Conservation (phyloP, 371 early-diverging fungal species). For the Dinochytrium kinnereticum region DNA sequence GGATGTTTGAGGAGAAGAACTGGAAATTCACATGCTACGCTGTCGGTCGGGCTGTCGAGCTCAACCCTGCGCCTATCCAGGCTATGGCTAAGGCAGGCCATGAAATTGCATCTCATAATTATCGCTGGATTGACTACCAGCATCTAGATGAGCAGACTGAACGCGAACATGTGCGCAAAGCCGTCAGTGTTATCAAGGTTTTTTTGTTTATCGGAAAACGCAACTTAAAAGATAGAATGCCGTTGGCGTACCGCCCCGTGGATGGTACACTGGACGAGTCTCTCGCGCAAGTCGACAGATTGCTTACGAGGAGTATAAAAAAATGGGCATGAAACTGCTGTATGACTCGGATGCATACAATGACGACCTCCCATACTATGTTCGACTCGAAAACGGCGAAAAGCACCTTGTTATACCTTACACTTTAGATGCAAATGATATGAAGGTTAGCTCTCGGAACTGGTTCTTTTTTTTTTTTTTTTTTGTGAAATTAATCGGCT, state of each 20-base stretch:
- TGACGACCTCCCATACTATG: conserved; percentile 57
- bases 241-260: conserved; percentile 48
- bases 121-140: conserved; percentile 53
- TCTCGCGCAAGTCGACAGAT: conserved; percentile 34
- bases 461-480: not conserved
- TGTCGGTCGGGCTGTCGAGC: conserved; percentile 55
- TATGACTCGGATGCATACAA: conserved; percentile 59
- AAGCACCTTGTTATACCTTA: conserved; percentile 54
- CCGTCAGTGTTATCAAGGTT: conserved; percentile 42
- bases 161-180: conserved; percentile 39
- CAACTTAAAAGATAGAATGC: conserved; percentile 29
- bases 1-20: conserved; percentile 38
- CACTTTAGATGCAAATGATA: conserved; percentile 56
- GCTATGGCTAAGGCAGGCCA: conserved; percentile 47
- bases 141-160: conserved; percentile 33
- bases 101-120: conserved; percentile 56
- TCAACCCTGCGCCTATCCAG: conserved; percentile 43
- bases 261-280: conserved; percentile 59
- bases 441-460: conserved; percentile 44
- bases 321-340: conserved; percentile 45
- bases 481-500: not conserved
- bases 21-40: conserved; percentile 56
- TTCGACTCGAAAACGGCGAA: conserved; percentile 22
- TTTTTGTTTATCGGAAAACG: no score
- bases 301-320: conserved; percentile 49